Conservation (phyloP, 306 rosid species). For the Datisca glomerata region DNA sequence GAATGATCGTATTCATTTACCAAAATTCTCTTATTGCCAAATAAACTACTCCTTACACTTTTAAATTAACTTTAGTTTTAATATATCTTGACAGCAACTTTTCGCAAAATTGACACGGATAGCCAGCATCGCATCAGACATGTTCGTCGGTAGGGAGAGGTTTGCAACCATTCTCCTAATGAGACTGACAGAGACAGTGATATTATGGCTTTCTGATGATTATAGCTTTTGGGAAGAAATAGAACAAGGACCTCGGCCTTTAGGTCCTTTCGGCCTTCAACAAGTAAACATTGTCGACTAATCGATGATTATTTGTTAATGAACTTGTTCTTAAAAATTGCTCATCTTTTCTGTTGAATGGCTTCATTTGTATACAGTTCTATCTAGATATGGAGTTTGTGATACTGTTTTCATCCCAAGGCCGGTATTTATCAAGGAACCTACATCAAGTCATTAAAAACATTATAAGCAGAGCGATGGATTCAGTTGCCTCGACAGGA, state of each 20-base stretch:
- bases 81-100: slow-evolving; percentile 32
- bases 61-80: too few relatives aligned
- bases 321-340: background rate
- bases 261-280: slow-evolving; percentile 88
- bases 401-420: slow-evolving; percentile 76
- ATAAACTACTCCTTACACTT: too few relatives aligned
- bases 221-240: slow-evolving; percentile 80
- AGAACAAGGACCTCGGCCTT: slow-evolving; percentile 47
- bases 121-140: slow-evolving; percentile 52
- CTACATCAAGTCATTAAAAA: slow-evolving; percentile 75
- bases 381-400: slow-evolving; percentile 95
- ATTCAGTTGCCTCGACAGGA: slow-evolving; percentile 63
- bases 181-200: slow-evolving; percentile 82
- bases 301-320: background rate
- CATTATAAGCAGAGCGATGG: slow-evolving; percentile 62
- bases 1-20: too few relatives aligned
- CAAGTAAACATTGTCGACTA: slow-evolving; percentile 33
- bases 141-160: slow-evolving; percentile 85
- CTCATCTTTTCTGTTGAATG: background rate
- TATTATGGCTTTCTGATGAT: slow-evolving; percentile 78
- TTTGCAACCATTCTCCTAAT: slow-evolving; percentile 72
- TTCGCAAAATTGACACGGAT: slow-evolving; percentile 43
- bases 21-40: too few relatives aligned
- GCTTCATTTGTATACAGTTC: slow-evolving; percentile 36
- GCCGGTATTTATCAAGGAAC: slow-evolving; percentile 73